These are phyloP conservation scores for Bonia amplexicaulis DNA, from an alignment of 176 grass and related monocot genomes.

Conservation along the genomic window DNA sequence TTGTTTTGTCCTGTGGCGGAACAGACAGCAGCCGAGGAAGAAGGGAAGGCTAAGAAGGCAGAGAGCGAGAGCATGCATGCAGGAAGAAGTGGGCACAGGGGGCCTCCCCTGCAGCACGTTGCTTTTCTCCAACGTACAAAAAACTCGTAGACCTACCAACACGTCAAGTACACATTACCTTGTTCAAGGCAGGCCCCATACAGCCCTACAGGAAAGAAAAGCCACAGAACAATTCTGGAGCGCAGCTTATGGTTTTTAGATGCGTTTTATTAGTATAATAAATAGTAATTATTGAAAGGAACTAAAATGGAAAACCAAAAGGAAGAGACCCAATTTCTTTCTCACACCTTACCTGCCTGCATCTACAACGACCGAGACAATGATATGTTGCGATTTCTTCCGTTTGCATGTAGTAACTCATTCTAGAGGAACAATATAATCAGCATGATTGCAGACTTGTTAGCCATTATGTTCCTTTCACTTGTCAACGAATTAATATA, in stretches of 20 bases:
- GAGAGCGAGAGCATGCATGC: constrained; percentile 22
- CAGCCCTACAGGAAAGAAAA: neutral
- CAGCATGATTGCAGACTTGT: too few relatives aligned
- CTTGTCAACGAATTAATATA: too few relatives aligned
- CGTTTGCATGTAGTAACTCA: neutral
- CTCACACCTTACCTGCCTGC: neutral
- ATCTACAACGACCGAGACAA: neutral
- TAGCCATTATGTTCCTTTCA: too few relatives aligned
- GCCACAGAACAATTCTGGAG: neutral
- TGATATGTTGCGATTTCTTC: neutral
- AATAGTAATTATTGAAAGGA: too few relatives aligned
- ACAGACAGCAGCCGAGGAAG: constrained; percentile 20
- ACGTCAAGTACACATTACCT: neutral
- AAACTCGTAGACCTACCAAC: constrained; percentile 9
- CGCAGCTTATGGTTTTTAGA: too few relatives aligned
- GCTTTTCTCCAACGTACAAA: constrained; percentile 20
- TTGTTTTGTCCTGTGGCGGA: constrained; percentile 22
- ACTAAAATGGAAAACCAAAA: too few relatives aligned
- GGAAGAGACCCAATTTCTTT: too few relatives aligned
- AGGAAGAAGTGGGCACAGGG: constrained; percentile 26
- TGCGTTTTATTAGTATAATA: too few relatives aligned
- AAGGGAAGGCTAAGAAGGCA: neutral
- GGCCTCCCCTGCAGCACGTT: neutral
- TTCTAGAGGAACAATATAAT: neutral
- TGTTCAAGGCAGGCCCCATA: neutral